These are phyloP conservation scores for Ganoderma boninense DNA, from an alignment of 1,284 basidiomycete species.

Conservation along the genomic window DNA sequence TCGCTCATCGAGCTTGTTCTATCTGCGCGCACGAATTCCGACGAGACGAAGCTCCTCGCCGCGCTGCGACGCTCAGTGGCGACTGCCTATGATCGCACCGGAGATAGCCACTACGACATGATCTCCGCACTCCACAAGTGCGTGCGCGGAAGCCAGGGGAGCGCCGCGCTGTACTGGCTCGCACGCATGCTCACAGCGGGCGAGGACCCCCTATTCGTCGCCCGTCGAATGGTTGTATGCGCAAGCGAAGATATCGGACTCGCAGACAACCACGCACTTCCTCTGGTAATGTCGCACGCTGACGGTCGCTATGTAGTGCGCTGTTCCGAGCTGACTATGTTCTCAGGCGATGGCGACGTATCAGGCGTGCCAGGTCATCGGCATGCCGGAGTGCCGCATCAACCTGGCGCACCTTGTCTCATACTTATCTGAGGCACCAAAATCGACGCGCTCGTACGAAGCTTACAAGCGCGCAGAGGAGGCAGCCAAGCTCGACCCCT, in stretches of 20 bases:
- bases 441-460: conserved; percentile 83
- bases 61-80: conserved; percentile 64
- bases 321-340: conserved; percentile 14
- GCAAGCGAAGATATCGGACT: conserved; percentile 89
- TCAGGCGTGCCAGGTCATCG: conserved; percentile 83
- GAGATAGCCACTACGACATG: conserved; percentile 86
- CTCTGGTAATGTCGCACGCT: conserved; percentile 55
- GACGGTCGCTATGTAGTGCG: not conserved
- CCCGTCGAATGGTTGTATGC: conserved; percentile 82
- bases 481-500: conserved; percentile 61
- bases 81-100: conserved; percentile 76
- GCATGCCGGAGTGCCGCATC: conserved; percentile 85
- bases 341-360: conserved; percentile 79
- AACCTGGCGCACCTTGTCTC: conserved; percentile 84
- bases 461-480: conserved; percentile 80
- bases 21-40: conserved; percentile 46
- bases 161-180: conserved; percentile 91
- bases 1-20: conserved; percentile 72
- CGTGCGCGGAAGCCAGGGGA: conserved; percentile 81
- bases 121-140: conserved; percentile 91
- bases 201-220: conserved; percentile 90
- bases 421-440: conserved; percentile 85
- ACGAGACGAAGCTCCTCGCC: conserved; percentile 55
- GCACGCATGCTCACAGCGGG: conserved; percentile 86
- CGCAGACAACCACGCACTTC: conserved; percentile 78